phyloP scores from a whole-genome alignment of 768 basidiomycete genomes.

The Russula lepida region DNA sequence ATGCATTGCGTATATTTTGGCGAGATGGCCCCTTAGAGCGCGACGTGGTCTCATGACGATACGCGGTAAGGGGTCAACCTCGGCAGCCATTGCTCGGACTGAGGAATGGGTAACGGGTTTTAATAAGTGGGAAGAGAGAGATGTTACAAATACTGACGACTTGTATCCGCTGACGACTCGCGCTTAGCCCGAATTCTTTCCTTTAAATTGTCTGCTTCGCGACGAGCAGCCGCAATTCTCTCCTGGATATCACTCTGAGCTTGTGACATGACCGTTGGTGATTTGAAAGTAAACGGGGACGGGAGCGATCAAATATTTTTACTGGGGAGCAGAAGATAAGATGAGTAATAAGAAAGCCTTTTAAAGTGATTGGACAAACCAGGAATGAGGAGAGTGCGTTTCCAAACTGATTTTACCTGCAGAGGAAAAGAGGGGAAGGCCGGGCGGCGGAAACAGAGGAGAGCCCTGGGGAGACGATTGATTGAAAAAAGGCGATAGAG shows the following conservation, averaged over 20 bases:
- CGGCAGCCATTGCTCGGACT: conserved; percentile 99
- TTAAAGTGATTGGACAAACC: neutral
- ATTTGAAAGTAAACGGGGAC: neutral
- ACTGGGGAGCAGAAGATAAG: neutral
- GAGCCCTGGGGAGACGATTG: neutral
- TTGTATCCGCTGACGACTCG: conserved; percentile 97
- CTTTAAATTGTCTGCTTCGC: conserved; percentile 95
- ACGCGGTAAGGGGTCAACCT: conserved; percentile 91
- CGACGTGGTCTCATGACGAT: conserved; percentile 96
- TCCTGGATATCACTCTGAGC: conserved; percentile 80
- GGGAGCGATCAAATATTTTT: neutral
- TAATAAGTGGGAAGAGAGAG: conserved; percentile 15
- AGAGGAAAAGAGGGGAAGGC: neutral
- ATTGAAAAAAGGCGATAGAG: neutral
- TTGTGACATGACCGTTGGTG: conserved; percentile 55
- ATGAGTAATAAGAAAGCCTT: neutral
- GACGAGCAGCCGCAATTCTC: conserved; percentile 89
- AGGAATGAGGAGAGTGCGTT: neutral
- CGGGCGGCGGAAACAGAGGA: neutral
- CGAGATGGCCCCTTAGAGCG: conserved; percentile 92
- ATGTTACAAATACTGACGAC: conserved; percentile 47
- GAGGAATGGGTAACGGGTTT: conserved; percentile 14
- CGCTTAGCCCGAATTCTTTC: conserved; percentile 97
- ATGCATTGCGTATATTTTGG: conserved; percentile 99
- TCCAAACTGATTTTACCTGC: conserved; percentile 10